Conservation (phyloP, 2,329 filamentous ascomycete genomes). For the Fonsecaea monophora region DNA sequence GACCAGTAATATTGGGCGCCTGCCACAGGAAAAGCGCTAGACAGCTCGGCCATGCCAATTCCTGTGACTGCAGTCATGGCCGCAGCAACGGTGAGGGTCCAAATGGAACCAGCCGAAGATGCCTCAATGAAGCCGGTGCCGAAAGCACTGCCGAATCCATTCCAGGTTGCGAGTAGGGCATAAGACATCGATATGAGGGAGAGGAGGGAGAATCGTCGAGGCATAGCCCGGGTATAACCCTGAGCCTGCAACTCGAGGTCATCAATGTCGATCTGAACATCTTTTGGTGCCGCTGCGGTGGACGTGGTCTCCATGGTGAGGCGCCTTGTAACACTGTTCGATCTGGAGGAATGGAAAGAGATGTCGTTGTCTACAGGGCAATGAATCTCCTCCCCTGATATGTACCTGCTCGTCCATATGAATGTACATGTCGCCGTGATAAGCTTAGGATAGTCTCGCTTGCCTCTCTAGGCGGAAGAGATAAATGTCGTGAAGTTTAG, state of each 20-base stretch:
- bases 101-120: conserved; percentile 28
- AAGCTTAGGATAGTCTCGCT: conserved; percentile 5
- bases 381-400: conserved; percentile 2
- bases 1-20: conserved; percentile 36
- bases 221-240: conserved; percentile 28
- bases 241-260: conserved; percentile 27
- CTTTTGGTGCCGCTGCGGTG: neutral
- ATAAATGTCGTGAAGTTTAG: conserved; percentile 6
- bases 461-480: conserved; percentile 26
- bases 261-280: conserved; percentile 24
- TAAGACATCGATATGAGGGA: conserved; percentile 28
- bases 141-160: conserved; percentile 28
- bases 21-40: conserved; percentile 22
- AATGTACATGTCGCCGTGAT: neutral
- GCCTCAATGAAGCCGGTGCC: conserved; percentile 28
- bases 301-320: neutral
- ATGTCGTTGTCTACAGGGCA: neutral
- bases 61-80: conserved; percentile 27
- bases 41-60: conserved; percentile 30
- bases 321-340: neutral
- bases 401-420: conserved; percentile 7
- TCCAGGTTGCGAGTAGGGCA: conserved; percentile 29
- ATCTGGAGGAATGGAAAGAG: neutral
- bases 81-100: conserved; percentile 27
- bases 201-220: conserved; percentile 25